These are phyloP conservation scores for Saccharum spontaneum DNA, from an alignment of 176 grass and related monocot genomes.

Conservation along the genomic window DNA sequence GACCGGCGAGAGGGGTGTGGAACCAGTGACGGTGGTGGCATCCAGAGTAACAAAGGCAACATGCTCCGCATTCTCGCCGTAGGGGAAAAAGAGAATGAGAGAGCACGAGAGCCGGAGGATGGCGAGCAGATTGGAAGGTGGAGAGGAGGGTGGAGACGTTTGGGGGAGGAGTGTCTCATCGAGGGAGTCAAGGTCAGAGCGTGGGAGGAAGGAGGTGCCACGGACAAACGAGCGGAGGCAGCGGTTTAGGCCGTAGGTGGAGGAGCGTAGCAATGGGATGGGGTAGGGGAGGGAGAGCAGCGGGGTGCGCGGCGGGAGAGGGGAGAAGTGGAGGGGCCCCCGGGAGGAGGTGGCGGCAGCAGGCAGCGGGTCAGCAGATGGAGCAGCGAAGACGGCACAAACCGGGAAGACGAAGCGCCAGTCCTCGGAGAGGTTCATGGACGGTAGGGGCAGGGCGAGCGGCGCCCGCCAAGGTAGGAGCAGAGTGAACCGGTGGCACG, in stretches of 20 bases:
- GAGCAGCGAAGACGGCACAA: too few relatives aligned
- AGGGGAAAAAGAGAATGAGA: slow-evolving; percentile 55
- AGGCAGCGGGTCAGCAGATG: too few relatives aligned
- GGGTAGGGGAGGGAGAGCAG: slow-evolving; percentile 29
- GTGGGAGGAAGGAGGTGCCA: slow-evolving; percentile 53
- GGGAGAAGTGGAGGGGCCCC: slow-evolving; percentile 19
- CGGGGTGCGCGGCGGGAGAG: neutral
- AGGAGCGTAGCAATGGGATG: neutral
- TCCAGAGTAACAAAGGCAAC: slow-evolving; percentile 43
- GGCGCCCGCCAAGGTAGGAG: too few relatives aligned
- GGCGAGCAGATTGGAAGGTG: slow-evolving; percentile 49
- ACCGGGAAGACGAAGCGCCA: too few relatives aligned
- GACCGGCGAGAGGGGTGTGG: slow-evolving; percentile 29
- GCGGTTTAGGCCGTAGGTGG: slow-evolving; percentile 15
- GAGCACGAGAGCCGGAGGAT: slow-evolving; percentile 13
- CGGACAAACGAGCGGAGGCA: slow-evolving; percentile 38
- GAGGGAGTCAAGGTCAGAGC: slow-evolving; percentile 25
- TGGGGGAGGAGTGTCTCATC: slow-evolving; percentile 21
- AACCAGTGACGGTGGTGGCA: neutral
- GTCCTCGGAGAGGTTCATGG: too few relatives aligned
- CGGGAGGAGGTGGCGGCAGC: too few relatives aligned
- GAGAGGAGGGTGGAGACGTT: slow-evolving; percentile 21
- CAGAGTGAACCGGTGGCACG: too few relatives aligned
- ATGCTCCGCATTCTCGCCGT: slow-evolving; percentile 52
- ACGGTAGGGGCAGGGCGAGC: too few relatives aligned